Evolutionary conservation across 352 stramenopile genomes (phyloP).

Genomic region (Phytopythium vexans): DNA sequence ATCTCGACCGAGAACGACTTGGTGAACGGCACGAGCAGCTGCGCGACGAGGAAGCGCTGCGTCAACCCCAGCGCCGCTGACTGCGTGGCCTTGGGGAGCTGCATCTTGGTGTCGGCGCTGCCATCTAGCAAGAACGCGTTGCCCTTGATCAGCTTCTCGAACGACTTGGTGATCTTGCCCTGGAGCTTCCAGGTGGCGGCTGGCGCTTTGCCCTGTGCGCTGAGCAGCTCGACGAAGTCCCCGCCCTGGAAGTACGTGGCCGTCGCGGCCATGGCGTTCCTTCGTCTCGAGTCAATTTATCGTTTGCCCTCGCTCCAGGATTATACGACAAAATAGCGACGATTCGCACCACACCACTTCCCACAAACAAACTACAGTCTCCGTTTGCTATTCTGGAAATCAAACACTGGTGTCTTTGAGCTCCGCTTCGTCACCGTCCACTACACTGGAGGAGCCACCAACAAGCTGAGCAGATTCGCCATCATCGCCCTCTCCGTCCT

Average conservation of each 20-base stretch:
- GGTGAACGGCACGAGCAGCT: slow-evolving; percentile 59
- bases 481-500: neutral
- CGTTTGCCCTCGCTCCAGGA: no score
- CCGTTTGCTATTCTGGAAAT: no score
- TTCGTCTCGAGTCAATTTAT: no score
- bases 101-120: slow-evolving; percentile 74
- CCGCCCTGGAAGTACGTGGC: slow-evolving; percentile 74
- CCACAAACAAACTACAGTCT: no score
- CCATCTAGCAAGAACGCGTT: slow-evolving; percentile 81
- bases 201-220: slow-evolving; percentile 69
- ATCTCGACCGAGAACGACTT: slow-evolving; percentile 76
- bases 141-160: slow-evolving; percentile 76
- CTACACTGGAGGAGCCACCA: no score
- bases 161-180: slow-evolving; percentile 76
- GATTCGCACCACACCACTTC: no score
- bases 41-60: slow-evolving; percentile 74
- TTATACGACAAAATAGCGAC: no score
- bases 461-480: neutral
- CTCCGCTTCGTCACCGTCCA: no score
- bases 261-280: slow-evolving; percentile 3
- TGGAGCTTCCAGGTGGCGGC: slow-evolving; percentile 65
- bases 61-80: slow-evolving; percentile 47
- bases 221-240: slow-evolving; percentile 80
- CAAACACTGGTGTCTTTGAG: no score
- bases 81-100: slow-evolving; percentile 59